Conservation (phyloP, 2,329 filamentous ascomycete genomes). For the Harringtonia lauricola region DNA sequence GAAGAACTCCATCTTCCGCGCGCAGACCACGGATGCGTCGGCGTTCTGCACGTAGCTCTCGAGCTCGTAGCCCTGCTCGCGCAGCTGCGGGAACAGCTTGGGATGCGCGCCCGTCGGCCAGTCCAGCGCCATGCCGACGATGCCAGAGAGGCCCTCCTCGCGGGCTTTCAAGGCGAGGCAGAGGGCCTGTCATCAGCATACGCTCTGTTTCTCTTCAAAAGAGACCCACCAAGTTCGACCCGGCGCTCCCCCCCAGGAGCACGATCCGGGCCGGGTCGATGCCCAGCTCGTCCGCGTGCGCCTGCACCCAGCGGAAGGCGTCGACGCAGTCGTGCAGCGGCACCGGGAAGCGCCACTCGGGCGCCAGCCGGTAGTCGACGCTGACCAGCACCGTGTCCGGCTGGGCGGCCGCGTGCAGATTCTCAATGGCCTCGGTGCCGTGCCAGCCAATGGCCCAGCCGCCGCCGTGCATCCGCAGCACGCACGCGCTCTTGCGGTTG, state of each 20-base stretch:
- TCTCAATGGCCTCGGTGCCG: constrained; percentile 23
- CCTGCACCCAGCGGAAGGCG: constrained; percentile 31
- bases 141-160: constrained; percentile 18
- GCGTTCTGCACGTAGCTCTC: constrained; percentile 23
- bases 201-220: no score
- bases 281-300: constrained; percentile 28
- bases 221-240: constrained; percentile 30
- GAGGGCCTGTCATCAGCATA: no score
- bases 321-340: constrained; percentile 40
- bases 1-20: constrained; percentile 22
- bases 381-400: constrained; percentile 24
- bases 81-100: constrained; percentile 18
- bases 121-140: constrained; percentile 22
- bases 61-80: constrained; percentile 19
- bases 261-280: constrained; percentile 26
- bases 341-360: constrained; percentile 37
- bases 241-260: constrained; percentile 36
- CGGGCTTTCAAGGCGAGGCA: background rate
- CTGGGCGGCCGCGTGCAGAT: constrained; percentile 20
- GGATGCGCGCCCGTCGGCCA: constrained; percentile 26
- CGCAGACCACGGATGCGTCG: constrained; percentile 19
- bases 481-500: constrained; percentile 5
- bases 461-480: constrained; percentile 25
- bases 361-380: constrained; percentile 29
- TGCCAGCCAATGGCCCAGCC: constrained; percentile 23